Evolutionary conservation across 768 basidiomycete species (phyloP), one percentile per base, ranked within the genome.

Genomic region (Galerina sulciceps): DNA sequence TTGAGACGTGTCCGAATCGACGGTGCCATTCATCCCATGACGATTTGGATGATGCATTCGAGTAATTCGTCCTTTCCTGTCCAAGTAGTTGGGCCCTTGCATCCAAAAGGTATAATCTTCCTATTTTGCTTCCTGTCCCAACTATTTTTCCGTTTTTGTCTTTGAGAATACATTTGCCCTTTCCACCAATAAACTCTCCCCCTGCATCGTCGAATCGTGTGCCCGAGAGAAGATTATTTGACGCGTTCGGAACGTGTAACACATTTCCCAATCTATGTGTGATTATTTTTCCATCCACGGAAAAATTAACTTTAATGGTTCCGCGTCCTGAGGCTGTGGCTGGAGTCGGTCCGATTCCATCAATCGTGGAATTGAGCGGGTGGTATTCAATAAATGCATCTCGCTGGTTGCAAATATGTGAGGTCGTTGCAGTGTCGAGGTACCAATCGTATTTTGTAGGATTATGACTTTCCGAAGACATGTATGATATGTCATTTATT

Each of bases 21-120:
- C 57, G 45, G 37, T 73, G 71, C 72, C 71, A 74, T 41, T 71
- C 23, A 11, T 73, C 63, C 70, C 70, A 74, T 8, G 61, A 53
- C 2, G 57, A 48, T 48, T 61, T 67, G 1, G 37, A 53, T 15
- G 62, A 18, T 15, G 45, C 20, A 9, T 50, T 50, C 15, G 55
- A n/a, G 14, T 46, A 47, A 36, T 61, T 14, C 40, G 59, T 43
- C 49, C 65, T 4, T 37, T 53, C 55, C 34, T 60, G 9, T 40
- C 49, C 20, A 10, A 63, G 63, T 26, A 55, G n/a, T 14, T 64
- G 43, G 3, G 65, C 55, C 13, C 58, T 36, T 22, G 65, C 67
- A 35, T 68, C 51, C 1, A 71, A 43, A 18, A 63, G n/a, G 34
- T 71, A 73, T 23, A 73, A 53, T 14, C 62, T 47, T 6, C 55